Evolutionary conservation across 306 rosid genomes (phyloP).

Genomic region (Quercus glauca): DNA sequence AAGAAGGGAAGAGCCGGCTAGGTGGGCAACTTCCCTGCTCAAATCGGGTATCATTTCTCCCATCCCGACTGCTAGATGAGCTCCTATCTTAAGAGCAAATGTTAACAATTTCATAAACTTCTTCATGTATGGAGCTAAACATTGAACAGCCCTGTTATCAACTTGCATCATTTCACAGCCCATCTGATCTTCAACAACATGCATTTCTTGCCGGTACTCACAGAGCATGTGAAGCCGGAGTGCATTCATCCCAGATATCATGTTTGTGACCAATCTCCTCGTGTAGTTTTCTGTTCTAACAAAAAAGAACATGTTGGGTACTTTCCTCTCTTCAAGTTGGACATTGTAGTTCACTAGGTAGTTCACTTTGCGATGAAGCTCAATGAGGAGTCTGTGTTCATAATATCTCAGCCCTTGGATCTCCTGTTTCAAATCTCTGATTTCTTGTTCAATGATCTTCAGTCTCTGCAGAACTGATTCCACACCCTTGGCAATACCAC

Average conservation of each 20-base stretch:
- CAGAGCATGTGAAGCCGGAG: slow-evolving; percentile 91
- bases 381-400: slow-evolving; percentile 78
- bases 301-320: slow-evolving; percentile 86
- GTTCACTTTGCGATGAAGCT: slow-evolving; percentile 83
- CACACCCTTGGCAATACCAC: slow-evolving; percentile 97
- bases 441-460: slow-evolving; percentile 94
- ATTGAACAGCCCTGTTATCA: slow-evolving; percentile 68
- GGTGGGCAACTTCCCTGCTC: slow-evolving; percentile 84
- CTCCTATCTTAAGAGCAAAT: slow-evolving; percentile 89
- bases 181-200: slow-evolving; percentile 86
- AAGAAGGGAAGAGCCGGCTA: slow-evolving; percentile 69
- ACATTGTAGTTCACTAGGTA: slow-evolving; percentile 77
- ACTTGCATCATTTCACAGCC: slow-evolving; percentile 94
- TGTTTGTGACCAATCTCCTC: slow-evolving; percentile 68
- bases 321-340: slow-evolving; percentile 89
- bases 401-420: slow-evolving; percentile 90
- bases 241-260: slow-evolving; percentile 85
- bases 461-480: slow-evolving; percentile 83
- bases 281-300: slow-evolving; percentile 86
- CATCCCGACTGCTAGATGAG: slow-evolving; percentile 93
- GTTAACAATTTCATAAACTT: slow-evolving; percentile 85
- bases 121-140: slow-evolving; percentile 85
- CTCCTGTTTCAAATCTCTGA: slow-evolving; percentile 92
- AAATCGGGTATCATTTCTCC: slow-evolving; percentile 94
- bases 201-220: slow-evolving; percentile 82